A percentile compares a stretch with the other conserved stretches of the same genome.
Conservation (phyloP, 768 basidiomycete genomes). For the Podaxis pistillaris region DNA sequence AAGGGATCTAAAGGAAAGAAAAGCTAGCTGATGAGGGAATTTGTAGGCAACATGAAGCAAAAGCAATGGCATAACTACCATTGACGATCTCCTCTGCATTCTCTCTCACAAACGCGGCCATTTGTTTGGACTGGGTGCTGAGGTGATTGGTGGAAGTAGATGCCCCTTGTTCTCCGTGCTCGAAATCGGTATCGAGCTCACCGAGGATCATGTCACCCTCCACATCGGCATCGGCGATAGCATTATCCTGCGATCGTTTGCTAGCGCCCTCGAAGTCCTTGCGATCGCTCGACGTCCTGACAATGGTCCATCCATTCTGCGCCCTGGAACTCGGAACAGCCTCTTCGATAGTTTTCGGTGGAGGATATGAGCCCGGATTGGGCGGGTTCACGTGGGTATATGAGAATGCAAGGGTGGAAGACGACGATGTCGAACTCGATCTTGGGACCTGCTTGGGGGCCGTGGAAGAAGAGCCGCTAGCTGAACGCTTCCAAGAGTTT, state of each 20-base stretch:
- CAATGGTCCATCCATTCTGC: constrained; percentile 77
- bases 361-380: constrained; percentile 73
- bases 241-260: constrained; percentile 25
- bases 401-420: constrained; percentile 71
- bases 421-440: constrained; percentile 43
- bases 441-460: constrained; percentile 59
- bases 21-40: constrained; percentile 26
- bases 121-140: constrained; percentile 40
- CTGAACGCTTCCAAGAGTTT: constrained; percentile 40
- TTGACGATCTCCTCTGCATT: constrained; percentile 76
- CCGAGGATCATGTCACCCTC: constrained; percentile 78
- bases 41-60: constrained; percentile 6
- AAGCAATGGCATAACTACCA: constrained; percentile 46
- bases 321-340: constrained; percentile 16
- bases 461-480: constrained; percentile 25
- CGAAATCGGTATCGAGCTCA: constrained; percentile 63
- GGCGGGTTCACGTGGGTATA: constrained; percentile 80
- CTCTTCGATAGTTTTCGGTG: constrained; percentile 21
- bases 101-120: constrained; percentile 51
- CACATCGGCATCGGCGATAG: constrained; percentile 56
- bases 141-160: constrained; percentile 25
- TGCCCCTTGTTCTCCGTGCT: constrained; percentile 23
- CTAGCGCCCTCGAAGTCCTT: constrained; percentile 17
- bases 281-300: constrained; percentile 37
- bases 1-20: constrained; percentile 51